Percentiles rank a stretch among this genome's conserved stretches.
These are phyloP conservation scores for Lippia alba DNA, from an alignment of 305 asterid species.

Conservation along the genomic window DNA sequence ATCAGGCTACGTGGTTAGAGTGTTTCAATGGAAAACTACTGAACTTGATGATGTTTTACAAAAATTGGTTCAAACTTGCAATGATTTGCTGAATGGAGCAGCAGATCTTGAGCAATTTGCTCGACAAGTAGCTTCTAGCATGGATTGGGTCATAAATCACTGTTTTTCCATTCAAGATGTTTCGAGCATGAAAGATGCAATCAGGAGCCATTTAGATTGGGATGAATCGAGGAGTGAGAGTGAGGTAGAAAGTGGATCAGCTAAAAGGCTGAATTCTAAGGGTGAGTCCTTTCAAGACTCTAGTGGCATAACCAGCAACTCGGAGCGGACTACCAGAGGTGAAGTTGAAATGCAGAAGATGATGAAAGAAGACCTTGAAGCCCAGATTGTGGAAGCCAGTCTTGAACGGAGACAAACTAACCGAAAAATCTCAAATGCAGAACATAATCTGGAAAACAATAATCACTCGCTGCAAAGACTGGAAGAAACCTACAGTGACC, in stretches of 20 bases:
- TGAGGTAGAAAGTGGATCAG: slow-evolving; percentile 54
- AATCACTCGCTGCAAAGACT: slow-evolving; percentile 35
- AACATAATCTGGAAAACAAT: slow-evolving; percentile 45
- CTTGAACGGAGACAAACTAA: slow-evolving; percentile 47
- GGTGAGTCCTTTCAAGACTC: slow-evolving; percentile 35
- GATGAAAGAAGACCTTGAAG: slow-evolving; percentile 50
- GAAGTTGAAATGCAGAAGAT: slow-evolving; percentile 40
- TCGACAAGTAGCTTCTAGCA: slow-evolving; percentile 48
- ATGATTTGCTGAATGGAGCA: slow-evolving; percentile 51
- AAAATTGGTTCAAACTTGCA: slow-evolving; percentile 58
- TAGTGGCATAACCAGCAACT: slow-evolving; percentile 39
- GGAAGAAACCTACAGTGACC: slow-evolving; percentile 45
- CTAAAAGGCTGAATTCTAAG: slow-evolving; percentile 12
- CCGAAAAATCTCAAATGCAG: slow-evolving; percentile 38
- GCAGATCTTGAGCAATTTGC: slow-evolving; percentile 54
- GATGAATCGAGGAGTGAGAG: slow-evolving; percentile 61
- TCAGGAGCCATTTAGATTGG: slow-evolving; percentile 58
- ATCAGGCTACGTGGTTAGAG: slow-evolving; percentile 54
- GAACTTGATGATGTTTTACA: slow-evolving; percentile 54
- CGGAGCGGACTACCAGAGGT: slow-evolving; percentile 44
- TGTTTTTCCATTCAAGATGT: slow-evolving; percentile 82
- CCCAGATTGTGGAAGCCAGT: slow-evolving; percentile 44
- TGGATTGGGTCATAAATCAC: slow-evolving; percentile 76
- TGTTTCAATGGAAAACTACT: slow-evolving; percentile 70
- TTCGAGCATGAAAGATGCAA: slow-evolving; percentile 65